Conservation (phyloP, 306 rosid genomes). For the Vicia villosa region DNA sequence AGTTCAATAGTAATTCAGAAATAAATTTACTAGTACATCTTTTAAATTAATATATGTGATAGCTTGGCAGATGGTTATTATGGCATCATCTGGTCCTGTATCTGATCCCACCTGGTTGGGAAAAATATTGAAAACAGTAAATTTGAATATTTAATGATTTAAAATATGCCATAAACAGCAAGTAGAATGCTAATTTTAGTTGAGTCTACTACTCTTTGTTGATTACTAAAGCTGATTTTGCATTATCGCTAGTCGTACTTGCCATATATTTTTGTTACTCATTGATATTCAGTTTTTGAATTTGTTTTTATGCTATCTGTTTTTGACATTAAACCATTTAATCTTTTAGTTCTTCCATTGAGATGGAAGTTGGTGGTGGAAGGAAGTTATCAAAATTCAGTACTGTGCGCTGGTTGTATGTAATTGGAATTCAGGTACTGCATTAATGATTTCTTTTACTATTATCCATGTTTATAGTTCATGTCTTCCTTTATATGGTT, state of each 20-base stretch:
- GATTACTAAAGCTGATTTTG: slow-evolving; percentile 20
- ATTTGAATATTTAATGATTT: not conserved
- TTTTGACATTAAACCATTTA: slow-evolving; percentile 42
- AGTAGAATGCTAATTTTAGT: slow-evolving; percentile 15
- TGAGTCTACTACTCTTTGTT: not conserved
- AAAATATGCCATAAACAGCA: not conserved
- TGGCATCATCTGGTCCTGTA: slow-evolving; percentile 1
- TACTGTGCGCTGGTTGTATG: slow-evolving; percentile 76
- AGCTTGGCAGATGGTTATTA: not conserved
- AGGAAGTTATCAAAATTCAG: slow-evolving; percentile 90
- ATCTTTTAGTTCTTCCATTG: slow-evolving; percentile 75
- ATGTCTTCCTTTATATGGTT: not conserved
- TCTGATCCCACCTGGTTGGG: not conserved
- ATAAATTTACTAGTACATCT: not conserved
- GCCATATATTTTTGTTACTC: slow-evolving; percentile 23
- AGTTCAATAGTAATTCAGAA: not conserved
- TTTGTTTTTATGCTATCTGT: slow-evolving; percentile 29
- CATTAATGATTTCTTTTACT: slow-evolving; percentile 14
- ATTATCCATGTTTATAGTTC: slow-evolving; percentile 18
- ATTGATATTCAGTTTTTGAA: not conserved
- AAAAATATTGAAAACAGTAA: not conserved
- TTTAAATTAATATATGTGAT: slow-evolving; percentile 3
- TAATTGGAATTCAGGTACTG: slow-evolving; percentile 88
- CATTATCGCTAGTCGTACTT: slow-evolving; percentile 1
- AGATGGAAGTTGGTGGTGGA: slow-evolving; percentile 95